Conservation (phyloP, 2,329 filamentous ascomycete species). For the Fusarium sp. region DNA sequence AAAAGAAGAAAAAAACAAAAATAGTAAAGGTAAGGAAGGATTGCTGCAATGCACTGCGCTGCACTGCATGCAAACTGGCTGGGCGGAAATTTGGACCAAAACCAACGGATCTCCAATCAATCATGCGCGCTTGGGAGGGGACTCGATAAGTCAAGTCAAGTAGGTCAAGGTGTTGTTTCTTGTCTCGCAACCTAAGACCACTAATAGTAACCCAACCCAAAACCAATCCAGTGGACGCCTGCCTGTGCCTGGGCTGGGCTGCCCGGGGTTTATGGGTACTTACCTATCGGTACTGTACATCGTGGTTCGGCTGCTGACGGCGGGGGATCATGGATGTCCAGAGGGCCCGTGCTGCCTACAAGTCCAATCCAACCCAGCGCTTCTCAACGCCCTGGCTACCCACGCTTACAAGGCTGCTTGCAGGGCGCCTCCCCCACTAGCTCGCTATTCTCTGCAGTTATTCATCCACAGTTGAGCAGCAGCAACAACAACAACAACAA, state of each 20-base stretch:
- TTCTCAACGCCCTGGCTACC: slow-evolving; percentile 30
- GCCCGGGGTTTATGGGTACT: slow-evolving; percentile 4
- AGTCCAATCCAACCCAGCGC: slow-evolving; percentile 25
- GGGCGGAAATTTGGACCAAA: slow-evolving; percentile 36
- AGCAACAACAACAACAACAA: too few species aligned
- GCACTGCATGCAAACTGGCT: slow-evolving; percentile 9
- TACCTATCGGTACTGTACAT: neutral
- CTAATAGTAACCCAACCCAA: slow-evolving; percentile 9
- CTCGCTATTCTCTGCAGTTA: slow-evolving; percentile 7
- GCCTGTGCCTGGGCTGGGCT: slow-evolving; percentile 12
- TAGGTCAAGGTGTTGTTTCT: slow-evolving; percentile 33
- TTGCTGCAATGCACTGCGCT: slow-evolving; percentile 2
- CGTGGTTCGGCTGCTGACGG: slow-evolving; percentile 16
- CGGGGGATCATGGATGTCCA: slow-evolving; percentile 6
- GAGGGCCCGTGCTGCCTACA: slow-evolving; percentile 33
- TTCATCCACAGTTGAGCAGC: slow-evolving; percentile 20
- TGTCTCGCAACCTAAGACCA: slow-evolving; percentile 33
- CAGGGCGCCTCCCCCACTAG: slow-evolving; percentile 36
- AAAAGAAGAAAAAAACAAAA: neutral
- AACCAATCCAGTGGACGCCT: slow-evolving; percentile 6
- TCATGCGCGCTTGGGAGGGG: slow-evolving; percentile 23
- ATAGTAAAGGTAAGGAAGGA: neutral
- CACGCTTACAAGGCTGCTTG: slow-evolving; percentile 30
- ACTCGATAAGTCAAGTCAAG: slow-evolving; percentile 13
- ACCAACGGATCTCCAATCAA: slow-evolving; percentile 40